Evolutionary conservation across 2,329 filamentous ascomycete genomes (phyloP).

Genomic region (Pseudopithomyces maydicus): DNA sequence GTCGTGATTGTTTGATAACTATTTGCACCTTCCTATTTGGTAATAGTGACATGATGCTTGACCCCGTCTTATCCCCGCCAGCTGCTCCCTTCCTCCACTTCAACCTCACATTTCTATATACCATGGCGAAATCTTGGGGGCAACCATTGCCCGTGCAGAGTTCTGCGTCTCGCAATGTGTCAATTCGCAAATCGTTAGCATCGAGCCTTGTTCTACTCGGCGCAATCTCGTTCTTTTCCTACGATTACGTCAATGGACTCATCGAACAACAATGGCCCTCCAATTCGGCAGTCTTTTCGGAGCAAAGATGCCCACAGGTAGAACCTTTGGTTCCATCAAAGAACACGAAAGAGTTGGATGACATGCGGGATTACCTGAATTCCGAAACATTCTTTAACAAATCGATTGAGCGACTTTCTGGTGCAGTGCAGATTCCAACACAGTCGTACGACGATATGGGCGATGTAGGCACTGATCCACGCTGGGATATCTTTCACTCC

Average conservation of each 20-base stretch:
- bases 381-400: conserved; percentile 35
- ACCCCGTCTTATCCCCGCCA: conserved; percentile 10
- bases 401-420: conserved; percentile 47
- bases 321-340: conserved; percentile 29
- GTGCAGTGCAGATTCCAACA: conserved; percentile 60
- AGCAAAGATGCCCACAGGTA: conserved; percentile 34
- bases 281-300: background rate
- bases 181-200: conserved; percentile 8
- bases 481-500: conserved; percentile 64
- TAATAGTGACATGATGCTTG: background rate
- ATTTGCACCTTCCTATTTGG: conserved; percentile 33
- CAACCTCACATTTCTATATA: conserved; percentile 9
- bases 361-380: conserved; percentile 32
- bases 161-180: conserved; percentile 1
- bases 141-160: conserved; percentile 7
- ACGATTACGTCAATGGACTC: conserved; percentile 17
- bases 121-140: conserved; percentile 23
- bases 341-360: conserved; percentile 32
- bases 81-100: conserved; percentile 5
- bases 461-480: conserved; percentile 58
- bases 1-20: background rate
- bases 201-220: conserved; percentile 11
- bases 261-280: conserved; percentile 4
- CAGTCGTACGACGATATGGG: conserved; percentile 62
- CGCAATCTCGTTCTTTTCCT: conserved; percentile 16